Evolutionary conservation across 2,329 filamentous ascomycete species (phyloP).

Genomic region (Penicillium sp.): DNA sequence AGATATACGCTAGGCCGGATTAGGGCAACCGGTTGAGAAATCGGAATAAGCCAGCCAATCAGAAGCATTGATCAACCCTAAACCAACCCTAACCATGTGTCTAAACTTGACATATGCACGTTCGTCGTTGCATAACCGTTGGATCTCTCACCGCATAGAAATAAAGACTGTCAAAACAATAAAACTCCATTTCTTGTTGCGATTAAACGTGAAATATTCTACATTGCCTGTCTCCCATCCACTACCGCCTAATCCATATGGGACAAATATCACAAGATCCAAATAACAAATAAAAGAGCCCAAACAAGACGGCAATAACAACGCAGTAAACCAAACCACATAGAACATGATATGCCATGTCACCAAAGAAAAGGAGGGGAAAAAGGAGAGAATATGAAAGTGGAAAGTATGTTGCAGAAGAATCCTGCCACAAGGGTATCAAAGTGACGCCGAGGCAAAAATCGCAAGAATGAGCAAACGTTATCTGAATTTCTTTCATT

Average conservation of each 20-base stretch:
- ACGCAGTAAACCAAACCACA: slow-evolving; percentile 12
- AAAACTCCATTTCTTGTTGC: background rate
- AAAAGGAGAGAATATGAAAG: slow-evolving; percentile 9
- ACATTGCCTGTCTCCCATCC: background rate
- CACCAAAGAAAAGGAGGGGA: slow-evolving; percentile 12
- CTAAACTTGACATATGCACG: no score
- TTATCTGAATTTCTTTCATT: slow-evolving; percentile 4
- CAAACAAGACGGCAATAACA: slow-evolving; percentile 10
- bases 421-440: slow-evolving; percentile 37
- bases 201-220: background rate
- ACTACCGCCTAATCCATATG: background rate
- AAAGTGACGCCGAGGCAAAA: slow-evolving; percentile 22
- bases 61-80: background rate
- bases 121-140: no score
- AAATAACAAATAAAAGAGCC: slow-evolving; percentile 11
- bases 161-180: no score
- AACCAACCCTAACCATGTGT: no score
- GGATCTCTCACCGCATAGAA: no score
- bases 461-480: slow-evolving; percentile 11
- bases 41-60: background rate
- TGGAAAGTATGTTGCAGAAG: slow-evolving; percentile 9
- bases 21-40: slow-evolving; percentile 7
- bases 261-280: background rate
- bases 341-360: slow-evolving; percentile 9
- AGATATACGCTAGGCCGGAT: background rate